Evolutionary conservation across 225 moss, liverwort and hornwort genomes (phyloP).

Genomic region (Pleurozium schreberi): DNA sequence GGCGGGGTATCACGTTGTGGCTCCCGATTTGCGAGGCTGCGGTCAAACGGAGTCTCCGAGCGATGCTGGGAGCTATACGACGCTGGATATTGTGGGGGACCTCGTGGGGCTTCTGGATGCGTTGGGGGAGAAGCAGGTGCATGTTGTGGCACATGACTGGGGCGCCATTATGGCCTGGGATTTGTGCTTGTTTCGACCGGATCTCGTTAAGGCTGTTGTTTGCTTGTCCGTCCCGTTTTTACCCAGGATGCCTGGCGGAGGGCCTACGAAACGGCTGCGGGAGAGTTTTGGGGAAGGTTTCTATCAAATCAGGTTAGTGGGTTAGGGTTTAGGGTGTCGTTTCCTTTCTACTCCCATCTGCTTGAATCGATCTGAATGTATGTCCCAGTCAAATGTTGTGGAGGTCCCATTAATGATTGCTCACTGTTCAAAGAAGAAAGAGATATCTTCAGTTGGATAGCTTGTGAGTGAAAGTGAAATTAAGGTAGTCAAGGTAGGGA

Average conservation of each 20-base stretch:
- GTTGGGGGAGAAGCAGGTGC: constrained; percentile 25
- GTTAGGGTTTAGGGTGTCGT: not conserved
- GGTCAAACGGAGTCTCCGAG: constrained; percentile 48
- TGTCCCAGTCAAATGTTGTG: not conserved
- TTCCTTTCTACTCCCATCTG: not conserved
- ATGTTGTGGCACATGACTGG: constrained; percentile 62
- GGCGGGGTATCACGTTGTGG: constrained; percentile 59
- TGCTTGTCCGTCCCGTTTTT: constrained; percentile 21
- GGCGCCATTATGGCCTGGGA: constrained; percentile 30
- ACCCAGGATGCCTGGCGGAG: not conserved
- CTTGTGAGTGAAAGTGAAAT: not conserved
- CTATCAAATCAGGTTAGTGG: constrained; percentile 22
- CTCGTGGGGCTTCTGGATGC: constrained; percentile 33
- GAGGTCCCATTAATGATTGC: not conserved
- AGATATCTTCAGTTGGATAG: too few relatives aligned
- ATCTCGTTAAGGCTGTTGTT: constrained; percentile 36
- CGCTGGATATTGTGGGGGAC: constrained; percentile 40
- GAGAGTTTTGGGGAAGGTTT: constrained; percentile 28
- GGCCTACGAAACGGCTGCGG: not conserved
- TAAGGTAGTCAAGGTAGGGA: not conserved
- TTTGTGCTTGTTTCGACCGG: constrained; percentile 51
- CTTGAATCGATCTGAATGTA: too few relatives aligned
- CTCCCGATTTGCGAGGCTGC: constrained; percentile 54
- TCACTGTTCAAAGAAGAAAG: not conserved
- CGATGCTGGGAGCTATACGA: constrained; percentile 5